phyloP scores from a whole-genome alignment of 345 rosid genomes.

The Linum tenue region DNA sequence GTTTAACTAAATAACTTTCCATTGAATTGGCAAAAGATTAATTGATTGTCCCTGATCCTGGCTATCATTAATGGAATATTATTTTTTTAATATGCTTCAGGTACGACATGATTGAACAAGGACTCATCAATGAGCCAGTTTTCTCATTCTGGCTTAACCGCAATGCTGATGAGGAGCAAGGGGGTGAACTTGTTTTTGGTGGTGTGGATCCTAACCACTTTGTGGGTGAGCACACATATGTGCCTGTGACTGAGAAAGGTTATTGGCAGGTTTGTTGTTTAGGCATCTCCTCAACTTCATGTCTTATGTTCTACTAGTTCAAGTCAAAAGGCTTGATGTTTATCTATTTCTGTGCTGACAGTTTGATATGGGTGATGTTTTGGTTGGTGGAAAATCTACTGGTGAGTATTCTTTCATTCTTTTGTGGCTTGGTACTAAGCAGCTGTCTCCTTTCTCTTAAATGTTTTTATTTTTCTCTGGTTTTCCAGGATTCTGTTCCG shows the following conservation, averaged over 20 bases:
- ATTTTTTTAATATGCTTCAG: constrained; percentile 33
- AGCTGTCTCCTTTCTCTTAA: not conserved
- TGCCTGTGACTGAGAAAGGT: constrained; percentile 81
- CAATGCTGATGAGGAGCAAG: constrained; percentile 53
- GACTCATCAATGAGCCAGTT: constrained; percentile 62
- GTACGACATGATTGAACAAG: constrained; percentile 81
- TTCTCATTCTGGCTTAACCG: constrained; percentile 96
- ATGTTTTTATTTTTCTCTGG: not conserved
- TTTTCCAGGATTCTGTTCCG: constrained; percentile 55
- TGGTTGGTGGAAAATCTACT: constrained; percentile 60
- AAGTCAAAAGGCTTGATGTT: not conserved
- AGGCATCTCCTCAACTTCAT: not conserved
- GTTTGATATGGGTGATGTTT: constrained; percentile 96
- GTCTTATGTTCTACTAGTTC: not conserved
- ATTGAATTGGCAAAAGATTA: constrained; percentile 5
- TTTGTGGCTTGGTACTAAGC: not conserved
- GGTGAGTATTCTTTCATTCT: constrained; percentile 28
- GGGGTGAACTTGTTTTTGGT: constrained; percentile 90
- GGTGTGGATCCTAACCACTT: constrained; percentile 69
- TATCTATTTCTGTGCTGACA: constrained; percentile 12
- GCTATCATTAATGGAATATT: constrained; percentile 5
- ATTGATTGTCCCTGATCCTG: constrained; percentile 1
- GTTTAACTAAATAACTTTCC: constrained; percentile 1
- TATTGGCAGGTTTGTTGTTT: constrained; percentile 83
- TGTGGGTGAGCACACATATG: constrained; percentile 80